A percentile compares a stretch with the other conserved stretches of the same genome.
phyloP scores from a whole-genome alignment of 1,284 basidiomycete species.

The Uromyces viciae-fabae region DNA sequence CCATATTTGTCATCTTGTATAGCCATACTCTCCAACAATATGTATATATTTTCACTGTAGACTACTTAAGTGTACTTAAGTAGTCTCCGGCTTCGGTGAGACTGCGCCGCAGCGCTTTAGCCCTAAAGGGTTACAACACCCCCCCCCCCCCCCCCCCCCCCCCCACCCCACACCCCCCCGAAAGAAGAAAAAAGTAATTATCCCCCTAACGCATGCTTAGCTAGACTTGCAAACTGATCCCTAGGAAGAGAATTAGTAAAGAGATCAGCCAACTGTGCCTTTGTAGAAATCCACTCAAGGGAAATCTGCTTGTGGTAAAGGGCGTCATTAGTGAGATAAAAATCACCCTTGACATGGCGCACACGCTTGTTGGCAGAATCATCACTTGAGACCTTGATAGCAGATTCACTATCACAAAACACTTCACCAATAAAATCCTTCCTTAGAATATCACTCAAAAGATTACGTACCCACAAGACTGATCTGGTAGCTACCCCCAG shows the following conservation, averaged over 20 bases:
- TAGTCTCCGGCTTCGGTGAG: no score
- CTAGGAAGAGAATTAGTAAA: constrained; percentile 1
- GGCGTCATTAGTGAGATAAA: not conserved
- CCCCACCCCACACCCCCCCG: no score
- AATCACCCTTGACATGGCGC: not conserved
- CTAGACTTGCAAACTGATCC: no score
- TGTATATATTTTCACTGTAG: no score
- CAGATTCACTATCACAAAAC: not conserved
- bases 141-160: no score
- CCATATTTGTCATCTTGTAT: no score
- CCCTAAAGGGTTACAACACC: no score
- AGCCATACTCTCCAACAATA: no score
- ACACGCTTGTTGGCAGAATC: not conserved
- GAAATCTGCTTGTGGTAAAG: not conserved
- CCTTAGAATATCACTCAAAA: not conserved
- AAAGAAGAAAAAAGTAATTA: no score
- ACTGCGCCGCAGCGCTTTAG: no score
- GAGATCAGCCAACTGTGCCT: not conserved
- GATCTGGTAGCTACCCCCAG: not conserved
- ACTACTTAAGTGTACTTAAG: no score
- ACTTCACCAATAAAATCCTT: not conserved
- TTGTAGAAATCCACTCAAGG: not conserved
- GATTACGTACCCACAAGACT: not conserved
- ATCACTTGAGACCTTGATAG: not conserved
- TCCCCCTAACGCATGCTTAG: no score